These are phyloP conservation scores for Biancaea sappan DNA, from an alignment of 306 rosid species.

Conservation along the genomic window DNA sequence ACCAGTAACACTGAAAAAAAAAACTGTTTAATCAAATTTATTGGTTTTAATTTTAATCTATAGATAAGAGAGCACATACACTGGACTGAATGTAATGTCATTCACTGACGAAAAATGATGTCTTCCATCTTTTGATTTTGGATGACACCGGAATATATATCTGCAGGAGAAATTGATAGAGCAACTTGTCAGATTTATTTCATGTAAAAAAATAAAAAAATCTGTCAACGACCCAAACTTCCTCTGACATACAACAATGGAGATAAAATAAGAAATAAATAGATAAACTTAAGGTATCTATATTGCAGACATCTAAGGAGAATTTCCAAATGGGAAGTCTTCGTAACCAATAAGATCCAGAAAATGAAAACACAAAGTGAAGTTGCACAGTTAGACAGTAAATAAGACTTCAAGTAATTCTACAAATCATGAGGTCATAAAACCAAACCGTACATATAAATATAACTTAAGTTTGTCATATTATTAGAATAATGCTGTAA, in stretches of 20 bases:
- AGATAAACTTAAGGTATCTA: neutral
- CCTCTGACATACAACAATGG: neutral
- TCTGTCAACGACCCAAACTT: neutral
- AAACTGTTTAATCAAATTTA: conserved; percentile 30
- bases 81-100: conserved; percentile 77
- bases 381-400: neutral
- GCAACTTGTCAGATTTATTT: conserved; percentile 31
- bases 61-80: conserved; percentile 53
- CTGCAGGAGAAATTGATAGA: conserved; percentile 45
- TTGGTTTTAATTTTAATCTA: conserved; percentile 10
- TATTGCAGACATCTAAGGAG: neutral
- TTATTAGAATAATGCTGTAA: neutral
- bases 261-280: no score
- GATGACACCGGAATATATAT: conserved; percentile 79
- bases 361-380: neutral
- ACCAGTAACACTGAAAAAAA: conserved; percentile 54
- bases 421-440: neutral
- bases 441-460: neutral
- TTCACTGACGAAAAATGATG: conserved; percentile 67
- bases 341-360: neutral
- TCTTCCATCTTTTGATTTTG: conserved; percentile 63
- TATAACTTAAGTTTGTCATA: conserved; percentile 7
- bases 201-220: conserved; percentile 21
- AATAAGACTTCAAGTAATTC: no score
- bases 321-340: conserved; percentile 15